Conservation (phyloP, 106 monocot species). For the Dioscorea alata region DNA sequence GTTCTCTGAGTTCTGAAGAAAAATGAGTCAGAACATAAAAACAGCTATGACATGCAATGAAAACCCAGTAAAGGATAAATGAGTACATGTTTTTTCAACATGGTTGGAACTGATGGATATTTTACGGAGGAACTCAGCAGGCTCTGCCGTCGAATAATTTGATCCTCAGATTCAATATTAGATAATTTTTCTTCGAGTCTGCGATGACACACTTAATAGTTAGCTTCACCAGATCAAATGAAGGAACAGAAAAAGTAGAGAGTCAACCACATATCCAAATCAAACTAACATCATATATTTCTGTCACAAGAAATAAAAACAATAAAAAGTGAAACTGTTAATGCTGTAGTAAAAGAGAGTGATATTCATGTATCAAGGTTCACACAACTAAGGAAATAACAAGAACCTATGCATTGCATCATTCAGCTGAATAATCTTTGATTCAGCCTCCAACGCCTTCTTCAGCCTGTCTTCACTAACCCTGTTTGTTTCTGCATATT, state of each 20-base stretch:
- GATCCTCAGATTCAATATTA: slow-evolving; percentile 84
- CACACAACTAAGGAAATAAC: not conserved
- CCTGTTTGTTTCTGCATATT: slow-evolving; percentile 79
- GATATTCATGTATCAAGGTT: not conserved
- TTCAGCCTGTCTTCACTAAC: slow-evolving; percentile 69
- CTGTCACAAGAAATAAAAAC: too few species aligned
- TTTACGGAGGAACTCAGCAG: slow-evolving; percentile 49
- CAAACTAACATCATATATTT: not conserved
- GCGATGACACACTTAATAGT: not conserved
- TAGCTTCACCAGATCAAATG: not conserved
- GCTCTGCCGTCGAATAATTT: slow-evolving; percentile 71
- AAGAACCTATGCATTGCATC: slow-evolving; percentile 77
- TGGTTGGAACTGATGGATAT: slow-evolving; percentile 29
- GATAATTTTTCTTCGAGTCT: slow-evolving; percentile 80
- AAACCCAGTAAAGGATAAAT: not conserved
- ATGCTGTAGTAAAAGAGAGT: not conserved
- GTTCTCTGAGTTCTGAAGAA: slow-evolving; percentile 43
- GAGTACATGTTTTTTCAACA: slow-evolving; percentile 49
- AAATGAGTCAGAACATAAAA: not conserved
- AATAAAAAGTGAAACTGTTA: not conserved
- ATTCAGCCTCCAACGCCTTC: slow-evolving; percentile 73
- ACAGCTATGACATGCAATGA: not conserved
- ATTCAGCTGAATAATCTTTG: slow-evolving; percentile 47
- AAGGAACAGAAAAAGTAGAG: too few species aligned
- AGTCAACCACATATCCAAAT: not conserved